These are phyloP conservation scores for Penicillium crustosum DNA, from an alignment of 2,329 filamentous ascomycete species.

Conservation along the genomic window DNA sequence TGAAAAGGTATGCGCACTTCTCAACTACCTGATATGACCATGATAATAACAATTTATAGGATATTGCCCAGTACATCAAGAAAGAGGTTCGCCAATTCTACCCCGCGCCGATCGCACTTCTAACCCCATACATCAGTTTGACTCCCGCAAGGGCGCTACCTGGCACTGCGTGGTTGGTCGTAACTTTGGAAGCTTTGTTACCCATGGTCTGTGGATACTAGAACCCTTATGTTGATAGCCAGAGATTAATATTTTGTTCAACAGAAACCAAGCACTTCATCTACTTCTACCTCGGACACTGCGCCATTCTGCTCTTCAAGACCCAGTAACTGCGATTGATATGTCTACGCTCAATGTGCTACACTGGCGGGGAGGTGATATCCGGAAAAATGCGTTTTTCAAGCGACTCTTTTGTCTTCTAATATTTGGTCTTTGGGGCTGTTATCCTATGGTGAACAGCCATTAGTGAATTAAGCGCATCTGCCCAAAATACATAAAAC, in stretches of 20 bases:
- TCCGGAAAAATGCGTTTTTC: constrained; percentile 9
- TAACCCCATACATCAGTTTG: constrained; percentile 64
- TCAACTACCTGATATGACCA: neutral
- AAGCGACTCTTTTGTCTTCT: constrained; percentile 15
- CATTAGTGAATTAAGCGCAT: constrained; percentile 5
- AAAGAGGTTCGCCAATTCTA: constrained; percentile 64
- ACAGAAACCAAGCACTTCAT: constrained; percentile 99
- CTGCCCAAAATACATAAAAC: neutral
- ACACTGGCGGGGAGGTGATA: neutral
- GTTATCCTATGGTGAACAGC: constrained; percentile 1
- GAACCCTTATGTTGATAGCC: neutral
- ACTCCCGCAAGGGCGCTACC: constrained; percentile 93
- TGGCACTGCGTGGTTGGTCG: constrained; percentile 99
- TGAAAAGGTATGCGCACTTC: constrained; percentile 59
- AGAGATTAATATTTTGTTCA: constrained; percentile 12
- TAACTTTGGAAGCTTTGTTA: constrained; percentile 99
- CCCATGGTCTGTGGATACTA: constrained; percentile 68
- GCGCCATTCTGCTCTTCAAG: constrained; percentile 97
- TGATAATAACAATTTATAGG: constrained; percentile 53
- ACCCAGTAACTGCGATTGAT: constrained; percentile 66
- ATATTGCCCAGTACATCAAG: constrained; percentile 95
- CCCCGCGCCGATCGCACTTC: constrained; percentile 13
- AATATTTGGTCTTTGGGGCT: neutral
- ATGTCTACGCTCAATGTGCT: neutral
- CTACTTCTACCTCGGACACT: constrained; percentile 99